A percentile compares a stretch with the other conserved stretches of the same genome.
These are phyloP conservation scores for Eragrostis nindensis DNA, from an alignment of 176 grass and related monocot genomes.

Conservation along the genomic window DNA sequence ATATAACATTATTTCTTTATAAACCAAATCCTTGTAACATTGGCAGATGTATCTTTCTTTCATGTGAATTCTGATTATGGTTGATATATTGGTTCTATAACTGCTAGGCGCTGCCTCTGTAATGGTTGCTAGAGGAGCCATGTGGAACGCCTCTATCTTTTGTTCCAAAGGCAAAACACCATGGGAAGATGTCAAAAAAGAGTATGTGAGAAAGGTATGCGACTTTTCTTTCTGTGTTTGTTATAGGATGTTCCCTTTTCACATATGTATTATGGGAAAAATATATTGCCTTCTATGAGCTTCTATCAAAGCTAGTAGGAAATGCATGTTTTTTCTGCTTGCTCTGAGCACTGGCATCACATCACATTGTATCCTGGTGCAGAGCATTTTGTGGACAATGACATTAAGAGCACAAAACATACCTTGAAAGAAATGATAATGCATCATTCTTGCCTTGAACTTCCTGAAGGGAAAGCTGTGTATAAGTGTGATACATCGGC, in stretches of 20 bases:
- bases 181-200: slow-evolving; percentile 88
- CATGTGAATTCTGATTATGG: slow-evolving; percentile 7
- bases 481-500: slow-evolving; percentile 68
- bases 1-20: slow-evolving; percentile 19
- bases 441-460: slow-evolving; percentile 87
- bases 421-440: slow-evolving; percentile 96
- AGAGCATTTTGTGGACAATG: slow-evolving; percentile 99
- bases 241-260: not conserved
- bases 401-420: slow-evolving; percentile 93
- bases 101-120: slow-evolving; percentile 79
- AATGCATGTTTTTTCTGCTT: slow-evolving; percentile 23
- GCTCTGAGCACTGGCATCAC: slow-evolving; percentile 13
- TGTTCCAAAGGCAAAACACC: slow-evolving; percentile 68
- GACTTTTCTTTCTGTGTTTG: slow-evolving; percentile 12
- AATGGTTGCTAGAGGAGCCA: slow-evolving; percentile 96
- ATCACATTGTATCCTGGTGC: slow-evolving; percentile 36
- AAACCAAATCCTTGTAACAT: not conserved
- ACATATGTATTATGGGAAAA: not conserved
- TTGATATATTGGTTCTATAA: slow-evolving; percentile 30
- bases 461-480: slow-evolving; percentile 83
- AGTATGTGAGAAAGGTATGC: slow-evolving; percentile 90
- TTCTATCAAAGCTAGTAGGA: slow-evolving; percentile 11
- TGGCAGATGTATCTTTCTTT: not conserved
- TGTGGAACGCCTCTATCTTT: slow-evolving; percentile 97
- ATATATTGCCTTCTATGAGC: slow-evolving; percentile 1